These are phyloP conservation scores for Orbilia oligospora DNA, from an alignment of 2,329 filamentous ascomycete species.

Conservation along the genomic window DNA sequence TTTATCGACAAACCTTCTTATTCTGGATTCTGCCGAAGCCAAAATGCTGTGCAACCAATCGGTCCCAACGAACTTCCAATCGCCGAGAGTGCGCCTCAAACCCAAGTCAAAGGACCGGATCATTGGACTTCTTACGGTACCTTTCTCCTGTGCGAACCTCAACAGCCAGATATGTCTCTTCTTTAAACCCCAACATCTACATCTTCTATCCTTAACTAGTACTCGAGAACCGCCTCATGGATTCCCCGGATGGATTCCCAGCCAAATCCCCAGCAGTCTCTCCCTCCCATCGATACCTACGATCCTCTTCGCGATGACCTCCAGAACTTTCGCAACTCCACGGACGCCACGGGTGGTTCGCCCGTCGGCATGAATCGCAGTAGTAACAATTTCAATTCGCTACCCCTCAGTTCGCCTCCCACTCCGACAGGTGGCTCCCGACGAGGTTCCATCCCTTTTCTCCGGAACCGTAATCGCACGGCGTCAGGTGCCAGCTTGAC, in stretches of 20 bases:
- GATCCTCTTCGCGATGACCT: conserved; percentile 60
- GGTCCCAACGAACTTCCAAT: conserved; percentile 25
- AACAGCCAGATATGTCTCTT: conserved; percentile 31
- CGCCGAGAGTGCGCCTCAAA: conserved; percentile 1
- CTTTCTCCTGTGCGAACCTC: conserved; percentile 19
- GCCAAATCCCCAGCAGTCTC: conserved; percentile 42
- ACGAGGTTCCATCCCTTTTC: conserved; percentile 46
- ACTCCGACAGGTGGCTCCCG: conserved; percentile 36
- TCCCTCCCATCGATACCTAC: conserved; percentile 54
- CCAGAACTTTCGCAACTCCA: conserved; percentile 61
- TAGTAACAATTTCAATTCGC: conserved; percentile 4
- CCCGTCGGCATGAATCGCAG: conserved; percentile 36
- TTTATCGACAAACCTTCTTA: not conserved
- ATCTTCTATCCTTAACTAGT: conserved; percentile 12
- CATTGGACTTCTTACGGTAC: conserved; percentile 23
- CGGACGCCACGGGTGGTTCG: conserved; percentile 56
- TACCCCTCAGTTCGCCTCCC: conserved; percentile 41
- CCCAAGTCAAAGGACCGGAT: conserved; percentile 6
- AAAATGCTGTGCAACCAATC: conserved; percentile 34
- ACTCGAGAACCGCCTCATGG: conserved; percentile 43
- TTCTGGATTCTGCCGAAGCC: conserved; percentile 9
- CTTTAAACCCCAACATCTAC: conserved; percentile 24
- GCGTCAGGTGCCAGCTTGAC: conserved; percentile 58
- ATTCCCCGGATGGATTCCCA: conserved; percentile 58
- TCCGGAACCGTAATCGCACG: conserved; percentile 54